Base-by-base conservation (phyloP, 2,329 filamentous ascomycete species). In the Trichoderma oligosporum region DNA sequence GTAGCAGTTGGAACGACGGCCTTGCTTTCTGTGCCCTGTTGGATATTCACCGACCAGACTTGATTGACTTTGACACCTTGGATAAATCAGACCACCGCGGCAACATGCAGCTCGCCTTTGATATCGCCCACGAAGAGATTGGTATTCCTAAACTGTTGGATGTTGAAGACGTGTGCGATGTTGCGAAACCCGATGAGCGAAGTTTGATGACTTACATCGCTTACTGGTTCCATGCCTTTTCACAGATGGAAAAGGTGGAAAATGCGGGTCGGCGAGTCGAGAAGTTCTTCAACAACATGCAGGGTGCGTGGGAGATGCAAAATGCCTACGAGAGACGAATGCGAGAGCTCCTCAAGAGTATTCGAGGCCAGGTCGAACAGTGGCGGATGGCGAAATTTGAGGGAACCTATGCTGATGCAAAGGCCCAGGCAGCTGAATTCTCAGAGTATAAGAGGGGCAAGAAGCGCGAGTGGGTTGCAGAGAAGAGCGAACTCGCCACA, bases 191-290 rank as follows among this genome's bases (percentile, higher is more conserved):
- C 22, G 94, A 99, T 71, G 94, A 99, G 74, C 87, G 91, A 66
- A 95, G 89, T 71, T 81, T 99, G 70, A 99, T 99, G 94, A 99
- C 94, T 1, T 99, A 99, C 73, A 99, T 99, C 66, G 94, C 94
- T 62, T 99, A 99, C 78, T 99, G 94, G 94, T 99, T 99, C 81
- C 94, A 99, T 70, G 94, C 94, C 65, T 99, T 99, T 72, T 97
- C 93, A 27, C 93, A 97, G 69, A 95, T 99, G 86, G 94, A 99
- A 76, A 89, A 93, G 71, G 94, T 99, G 7, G 94, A 99, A 74
- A 99, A 99, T 70, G 94, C 94, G 4, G 94, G 94, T 4, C 84
- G 94, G 60, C 84, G 94, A 64, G 94, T 99, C 4, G 94, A 99
- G 76, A 99, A 99, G 74, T 99, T 99, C 68, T 89, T 99, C 65